Percentiles rank a stretch among this genome's conserved stretches.
phyloP scores from a whole-genome alignment of 2,329 filamentous ascomycete genomes.

The Thelonectria discophora region DNA sequence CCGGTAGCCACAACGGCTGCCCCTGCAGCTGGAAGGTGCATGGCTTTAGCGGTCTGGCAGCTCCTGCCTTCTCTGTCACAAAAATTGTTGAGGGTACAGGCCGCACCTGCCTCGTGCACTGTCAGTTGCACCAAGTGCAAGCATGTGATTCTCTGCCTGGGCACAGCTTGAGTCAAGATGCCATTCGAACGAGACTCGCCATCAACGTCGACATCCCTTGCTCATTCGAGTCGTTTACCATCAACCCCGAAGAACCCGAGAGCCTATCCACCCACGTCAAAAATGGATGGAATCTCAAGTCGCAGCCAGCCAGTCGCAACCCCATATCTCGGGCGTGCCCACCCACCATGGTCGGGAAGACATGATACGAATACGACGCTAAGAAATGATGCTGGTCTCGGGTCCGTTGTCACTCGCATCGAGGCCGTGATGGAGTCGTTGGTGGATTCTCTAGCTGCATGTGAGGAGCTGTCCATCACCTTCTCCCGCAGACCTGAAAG shows the following conservation, averaged over 20 bases:
- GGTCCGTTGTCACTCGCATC: conserved; percentile 47
- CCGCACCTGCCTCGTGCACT: background rate
- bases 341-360: conserved; percentile 4
- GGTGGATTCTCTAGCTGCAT: conserved; percentile 39
- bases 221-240: background rate
- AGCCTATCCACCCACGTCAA: background rate
- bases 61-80: conserved; percentile 3
- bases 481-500: conserved; percentile 37
- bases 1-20: background rate
- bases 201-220: background rate
- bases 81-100: background rate
- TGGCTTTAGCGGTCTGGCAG: conserved; percentile 31
- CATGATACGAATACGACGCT: conserved; percentile 39
- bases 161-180: background rate
- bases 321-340: background rate
- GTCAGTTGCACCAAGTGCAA: background rate
- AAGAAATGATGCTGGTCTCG: conserved; percentile 24
- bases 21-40: background rate
- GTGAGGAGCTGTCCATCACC: conserved; percentile 41
- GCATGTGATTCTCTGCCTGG: background rate
- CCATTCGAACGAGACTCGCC: background rate
- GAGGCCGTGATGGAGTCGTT: conserved; percentile 47
- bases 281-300: background rate
- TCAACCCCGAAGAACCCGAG: too few relatives aligned
- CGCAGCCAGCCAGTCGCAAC: background rate